These are phyloP conservation scores for Exophiala xenobiotica DNA, from an alignment of 2,329 filamentous ascomycete species.

Conservation along the genomic window DNA sequence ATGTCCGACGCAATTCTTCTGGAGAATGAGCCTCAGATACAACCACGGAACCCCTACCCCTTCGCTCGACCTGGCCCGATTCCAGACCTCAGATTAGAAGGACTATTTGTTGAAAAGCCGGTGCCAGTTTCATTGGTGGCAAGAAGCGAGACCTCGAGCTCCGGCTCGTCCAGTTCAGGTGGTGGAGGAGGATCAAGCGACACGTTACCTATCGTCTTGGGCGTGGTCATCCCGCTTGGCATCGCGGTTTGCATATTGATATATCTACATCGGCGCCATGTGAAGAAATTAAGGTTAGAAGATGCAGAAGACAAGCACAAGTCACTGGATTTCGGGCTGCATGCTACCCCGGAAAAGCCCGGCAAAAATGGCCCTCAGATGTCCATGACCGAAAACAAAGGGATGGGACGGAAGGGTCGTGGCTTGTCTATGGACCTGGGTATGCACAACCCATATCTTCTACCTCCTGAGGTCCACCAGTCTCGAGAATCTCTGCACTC, in stretches of 20 bases:
- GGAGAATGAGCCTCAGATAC: constrained; percentile 25
- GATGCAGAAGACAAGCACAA: constrained; percentile 84
- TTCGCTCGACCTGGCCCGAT: constrained; percentile 27
- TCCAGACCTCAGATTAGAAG: constrained; percentile 24
- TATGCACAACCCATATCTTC: constrained; percentile 81
- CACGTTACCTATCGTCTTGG: constrained; percentile 66
- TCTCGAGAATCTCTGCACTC: constrained; percentile 87
- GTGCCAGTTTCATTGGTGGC: constrained; percentile 18
- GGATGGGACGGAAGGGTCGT: constrained; percentile 37
- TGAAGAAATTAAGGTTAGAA: constrained; percentile 69
- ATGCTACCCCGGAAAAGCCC: constrained; percentile 42
- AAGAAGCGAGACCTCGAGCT: constrained; percentile 12
- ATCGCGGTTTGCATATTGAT: constrained; percentile 66
- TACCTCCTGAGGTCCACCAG: constrained; percentile 75
- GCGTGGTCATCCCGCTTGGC: constrained; percentile 72
- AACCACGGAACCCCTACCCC: constrained; percentile 23
- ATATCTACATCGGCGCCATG: constrained; percentile 75
- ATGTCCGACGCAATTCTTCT: constrained; percentile 20
- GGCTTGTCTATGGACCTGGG: constrained; percentile 65
- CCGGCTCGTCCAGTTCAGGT: constrained; percentile 10
- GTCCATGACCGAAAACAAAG: constrained; percentile 56
- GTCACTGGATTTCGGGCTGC: constrained; percentile 89
- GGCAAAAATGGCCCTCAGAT: constrained; percentile 50
- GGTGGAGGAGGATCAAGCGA: constrained; percentile 44
- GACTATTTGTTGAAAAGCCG: constrained; percentile 20